Conservation (phyloP, 805 yeast species). For the Dipodascus geniculatus region DNA sequence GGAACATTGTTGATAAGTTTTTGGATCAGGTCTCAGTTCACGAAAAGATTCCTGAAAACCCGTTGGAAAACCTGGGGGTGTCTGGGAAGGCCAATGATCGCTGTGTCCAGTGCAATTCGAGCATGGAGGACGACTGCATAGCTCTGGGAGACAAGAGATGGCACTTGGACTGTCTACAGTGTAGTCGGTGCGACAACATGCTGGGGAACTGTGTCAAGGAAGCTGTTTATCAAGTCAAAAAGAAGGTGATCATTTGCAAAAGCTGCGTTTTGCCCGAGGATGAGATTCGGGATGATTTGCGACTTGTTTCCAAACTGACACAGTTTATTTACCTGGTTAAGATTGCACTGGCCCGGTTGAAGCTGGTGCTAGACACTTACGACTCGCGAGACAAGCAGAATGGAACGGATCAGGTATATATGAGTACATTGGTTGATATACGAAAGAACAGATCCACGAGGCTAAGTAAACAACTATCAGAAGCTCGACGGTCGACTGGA, state of each 20-base stretch:
- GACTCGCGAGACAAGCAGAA: slow-evolving; percentile 14
- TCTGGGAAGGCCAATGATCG: slow-evolving; percentile 49
- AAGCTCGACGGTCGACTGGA: slow-evolving; percentile 4
- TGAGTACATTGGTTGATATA: slow-evolving; percentile 62
- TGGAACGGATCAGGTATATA: slow-evolving; percentile 31
- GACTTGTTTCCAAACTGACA: slow-evolving; percentile 47
- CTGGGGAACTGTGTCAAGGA: slow-evolving; percentile 16
- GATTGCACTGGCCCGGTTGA: slow-evolving; percentile 66
- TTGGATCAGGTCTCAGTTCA: slow-evolving; percentile 41
- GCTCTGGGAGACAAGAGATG: slow-evolving; percentile 51
- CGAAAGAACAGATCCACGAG: slow-evolving; percentile 64
- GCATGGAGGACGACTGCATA: slow-evolving; percentile 78
- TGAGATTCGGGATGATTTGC: slow-evolving; percentile 27
- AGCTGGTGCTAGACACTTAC: slow-evolving; percentile 29
- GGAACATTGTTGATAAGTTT: slow-evolving; percentile 52
- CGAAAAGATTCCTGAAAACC: slow-evolving; percentile 30
- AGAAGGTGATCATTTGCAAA: slow-evolving; percentile 38
- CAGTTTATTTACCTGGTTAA: slow-evolving; percentile 70
- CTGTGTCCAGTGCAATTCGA: slow-evolving; percentile 58
- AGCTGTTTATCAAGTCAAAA: slow-evolving; percentile 22
- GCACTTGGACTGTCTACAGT: slow-evolving; percentile 68
- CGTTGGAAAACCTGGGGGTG: slow-evolving; percentile 17
- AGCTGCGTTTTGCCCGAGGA: slow-evolving; percentile 41
- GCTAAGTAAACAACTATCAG: slow-evolving; percentile 47
- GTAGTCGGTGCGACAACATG: slow-evolving; percentile 43